These are phyloP conservation scores for Collybia sordida DNA, from an alignment of 768 basidiomycete species.

Conservation along the genomic window DNA sequence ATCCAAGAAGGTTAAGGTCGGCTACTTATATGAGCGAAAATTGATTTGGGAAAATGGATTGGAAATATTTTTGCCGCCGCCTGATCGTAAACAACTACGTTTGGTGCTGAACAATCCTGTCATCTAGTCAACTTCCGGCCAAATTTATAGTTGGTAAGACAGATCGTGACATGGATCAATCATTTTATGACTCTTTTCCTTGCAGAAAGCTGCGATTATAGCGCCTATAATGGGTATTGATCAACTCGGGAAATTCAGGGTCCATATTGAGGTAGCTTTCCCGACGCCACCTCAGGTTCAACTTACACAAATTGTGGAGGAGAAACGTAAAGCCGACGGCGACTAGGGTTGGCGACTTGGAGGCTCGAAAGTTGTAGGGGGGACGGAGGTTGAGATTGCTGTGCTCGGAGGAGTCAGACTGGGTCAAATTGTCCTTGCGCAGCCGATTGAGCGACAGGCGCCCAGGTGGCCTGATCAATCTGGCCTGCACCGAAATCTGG, in stretches of 20 bases:
- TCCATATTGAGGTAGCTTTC: neutral
- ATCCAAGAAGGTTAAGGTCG: too few species aligned
- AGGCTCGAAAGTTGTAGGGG: neutral
- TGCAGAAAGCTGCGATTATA: too few species aligned
- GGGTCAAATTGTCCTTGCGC: neutral
- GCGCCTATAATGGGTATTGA: neutral
- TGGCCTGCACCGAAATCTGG: constrained; percentile 13
- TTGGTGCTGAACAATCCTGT: too few species aligned
- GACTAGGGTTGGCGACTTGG: constrained; percentile 1
- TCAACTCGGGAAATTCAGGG: too few species aligned
- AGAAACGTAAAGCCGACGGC: constrained; percentile 19
- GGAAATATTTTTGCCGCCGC: too few species aligned
- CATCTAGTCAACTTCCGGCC: too few species aligned
- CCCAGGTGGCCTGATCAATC: constrained; percentile 2
- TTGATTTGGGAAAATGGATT: too few species aligned
- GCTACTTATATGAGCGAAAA: too few species aligned
- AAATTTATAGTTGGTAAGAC: too few species aligned
- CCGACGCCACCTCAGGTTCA: constrained; percentile 19
- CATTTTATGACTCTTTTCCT: too few species aligned
- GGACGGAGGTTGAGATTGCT: neutral
- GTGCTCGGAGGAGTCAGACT: neutral
- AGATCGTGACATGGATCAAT: too few species aligned
- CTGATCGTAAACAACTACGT: too few species aligned
- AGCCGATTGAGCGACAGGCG: constrained; percentile 4
- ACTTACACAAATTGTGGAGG: constrained; percentile 11